Evolutionary conservation across 202 grass and related monocot species (phyloP).

Genomic region (Zizania palustris): DNA sequence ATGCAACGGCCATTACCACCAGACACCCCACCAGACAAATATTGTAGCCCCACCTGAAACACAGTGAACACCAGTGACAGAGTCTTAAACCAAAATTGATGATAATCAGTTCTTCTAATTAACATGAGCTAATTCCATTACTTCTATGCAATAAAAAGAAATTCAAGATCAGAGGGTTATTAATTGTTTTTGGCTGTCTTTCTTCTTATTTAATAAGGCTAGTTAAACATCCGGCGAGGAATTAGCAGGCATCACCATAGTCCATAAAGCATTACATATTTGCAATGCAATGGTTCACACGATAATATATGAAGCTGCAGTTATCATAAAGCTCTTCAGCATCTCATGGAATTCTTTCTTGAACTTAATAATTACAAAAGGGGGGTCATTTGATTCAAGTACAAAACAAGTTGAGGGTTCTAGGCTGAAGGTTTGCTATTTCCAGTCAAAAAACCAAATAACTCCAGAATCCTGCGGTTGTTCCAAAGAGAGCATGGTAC

Average conservation of each 20-base stretch:
- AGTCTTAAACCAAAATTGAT: constrained; percentile 32
- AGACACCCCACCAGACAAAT: constrained; percentile 76
- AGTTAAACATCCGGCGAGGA: neutral
- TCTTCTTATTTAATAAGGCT: constrained; percentile 8
- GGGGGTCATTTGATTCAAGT: neutral
- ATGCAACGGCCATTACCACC: constrained; percentile 91
- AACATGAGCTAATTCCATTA: constrained; percentile 27
- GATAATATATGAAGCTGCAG: neutral
- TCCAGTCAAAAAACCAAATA: constrained; percentile 8
- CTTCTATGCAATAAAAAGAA: constrained; percentile 9
- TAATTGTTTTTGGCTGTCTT: constrained; percentile 2
- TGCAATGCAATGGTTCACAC: constrained; percentile 11
- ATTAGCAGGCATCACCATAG: constrained; percentile 21
- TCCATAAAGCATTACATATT: constrained; percentile 19
- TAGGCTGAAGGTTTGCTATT: neutral
- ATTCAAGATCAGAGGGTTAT: neutral
- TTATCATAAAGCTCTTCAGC: neutral
- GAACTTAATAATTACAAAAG: neutral
- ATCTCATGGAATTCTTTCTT: neutral
- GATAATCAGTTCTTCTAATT: constrained; percentile 7
- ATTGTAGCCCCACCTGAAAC: constrained; percentile 88
- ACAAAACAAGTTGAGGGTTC: neutral
- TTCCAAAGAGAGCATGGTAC: constrained; percentile 13
- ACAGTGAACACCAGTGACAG: neutral
- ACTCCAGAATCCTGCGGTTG: neutral